Evolutionary conservation across 2,329 filamentous ascomycete genomes (phyloP), one percentile per base, ranked within the genome.

Genomic region (Epichloe bromicola): DNA sequence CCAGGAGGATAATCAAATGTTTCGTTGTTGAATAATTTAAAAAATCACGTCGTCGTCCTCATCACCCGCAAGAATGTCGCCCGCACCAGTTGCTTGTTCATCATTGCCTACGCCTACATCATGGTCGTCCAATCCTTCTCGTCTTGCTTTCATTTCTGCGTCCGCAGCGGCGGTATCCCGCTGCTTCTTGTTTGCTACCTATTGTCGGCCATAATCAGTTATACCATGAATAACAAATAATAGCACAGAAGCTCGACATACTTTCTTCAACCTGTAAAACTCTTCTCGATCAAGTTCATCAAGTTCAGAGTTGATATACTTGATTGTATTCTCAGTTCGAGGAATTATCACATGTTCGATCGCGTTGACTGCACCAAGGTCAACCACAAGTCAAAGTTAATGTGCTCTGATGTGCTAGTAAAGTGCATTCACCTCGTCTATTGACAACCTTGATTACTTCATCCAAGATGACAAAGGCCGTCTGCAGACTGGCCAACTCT

Each of bases 401-500:
- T 34, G 26, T 30, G 33, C 20, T n/a, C 6, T 38, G 26, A 34
- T 46, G 47, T n/a, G 50, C n/a, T 10, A 36, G 10, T 19, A 34
- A 45, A 30, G 23, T 12, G 20, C 3, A 65, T 74, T 65, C 69
- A 86, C 85, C 85, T 87, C 93, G 85, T 63, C 93, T 82, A 68
- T 98, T 98, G 51, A 98, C 93, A 26, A 97, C 89, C 74, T 98
- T 98, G 73, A 98, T 98, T 52, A 98, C 93, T 70, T 98, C 93
- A 66, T 98, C 93, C 54, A 98, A 70, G 57, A 97, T 97, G 46
- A 98, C 88, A 67, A 98, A 98, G 5, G 93, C 93, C 57, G 93
- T 98, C 70, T 96, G 91, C 61, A 97, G 74, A 73, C 89, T 95
- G 17, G 91, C 91, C 57, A 97, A 75, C 70, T 97, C 91, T 2